Conservation (phyloP, 2,329 filamentous ascomycete species). For the Diaporthe sp. region DNA sequence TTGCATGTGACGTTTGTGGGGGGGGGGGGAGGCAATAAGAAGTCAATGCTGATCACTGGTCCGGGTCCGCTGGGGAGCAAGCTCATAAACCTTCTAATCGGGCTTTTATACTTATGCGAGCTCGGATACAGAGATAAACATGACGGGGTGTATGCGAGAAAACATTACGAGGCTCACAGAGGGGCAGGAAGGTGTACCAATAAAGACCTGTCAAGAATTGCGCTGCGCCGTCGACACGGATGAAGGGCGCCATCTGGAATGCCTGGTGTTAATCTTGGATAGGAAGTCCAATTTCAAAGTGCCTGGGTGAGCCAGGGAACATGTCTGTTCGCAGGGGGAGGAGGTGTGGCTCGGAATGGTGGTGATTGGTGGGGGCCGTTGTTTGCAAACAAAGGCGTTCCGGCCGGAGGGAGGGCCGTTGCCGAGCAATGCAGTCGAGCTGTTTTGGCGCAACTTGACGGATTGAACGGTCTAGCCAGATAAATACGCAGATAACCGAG, state of each 20-base stretch:
- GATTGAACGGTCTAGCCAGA: background rate
- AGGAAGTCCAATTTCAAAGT: slow-evolving; percentile 28
- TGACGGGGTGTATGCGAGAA: background rate
- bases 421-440: slow-evolving; percentile 32
- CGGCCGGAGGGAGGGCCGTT: slow-evolving; percentile 25
- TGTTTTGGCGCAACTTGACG: background rate
- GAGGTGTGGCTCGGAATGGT: background rate
- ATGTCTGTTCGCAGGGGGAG: background rate
- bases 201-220: background rate
- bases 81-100: background rate
- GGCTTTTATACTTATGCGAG: slow-evolving; percentile 12
- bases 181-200: slow-evolving; percentile 11
- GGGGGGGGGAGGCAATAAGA: background rate
- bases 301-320: slow-evolving; percentile 2
- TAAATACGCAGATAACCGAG: background rate
- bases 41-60: background rate
- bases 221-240: background rate
- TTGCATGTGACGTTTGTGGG: slow-evolving; percentile 1
- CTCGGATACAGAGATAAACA: slow-evolving; percentile 14
- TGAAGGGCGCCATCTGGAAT: slow-evolving; percentile 6
- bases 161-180: background rate
- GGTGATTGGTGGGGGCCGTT: slow-evolving; percentile 30
- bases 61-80: background rate
- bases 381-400: slow-evolving; percentile 16
- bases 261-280: background rate